These are phyloP conservation scores for Singerocomus rubriflavus DNA, from an alignment of 1,284 basidiomycete genomes.

Conservation along the genomic window DNA sequence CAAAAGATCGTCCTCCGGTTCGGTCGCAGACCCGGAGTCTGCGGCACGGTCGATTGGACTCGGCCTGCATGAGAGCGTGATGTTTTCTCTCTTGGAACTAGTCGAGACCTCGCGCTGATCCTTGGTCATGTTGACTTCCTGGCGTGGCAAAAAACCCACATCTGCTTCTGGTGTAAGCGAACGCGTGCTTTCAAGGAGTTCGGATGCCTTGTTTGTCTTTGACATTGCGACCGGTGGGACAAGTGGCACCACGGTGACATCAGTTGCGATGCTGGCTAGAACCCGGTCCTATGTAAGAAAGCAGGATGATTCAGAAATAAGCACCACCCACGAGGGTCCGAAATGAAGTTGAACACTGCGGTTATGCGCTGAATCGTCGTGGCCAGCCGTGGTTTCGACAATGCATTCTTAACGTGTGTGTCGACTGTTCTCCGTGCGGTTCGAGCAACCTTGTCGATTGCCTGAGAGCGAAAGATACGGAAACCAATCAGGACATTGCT, in stretches of 20 bases:
- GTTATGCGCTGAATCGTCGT: conserved; percentile 66
- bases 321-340: conserved; percentile 55
- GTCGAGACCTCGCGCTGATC: conserved; percentile 8
- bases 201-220: conserved; percentile 14
- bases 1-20: conserved; percentile 40
- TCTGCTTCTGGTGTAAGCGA: conserved; percentile 7
- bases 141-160: conserved; percentile 16
- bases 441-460: conserved; percentile 64
- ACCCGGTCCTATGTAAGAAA: conserved; percentile 13
- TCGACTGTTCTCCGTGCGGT: conserved; percentile 64
- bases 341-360: conserved; percentile 61
- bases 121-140: conserved; percentile 14
- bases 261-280: conserved; percentile 44
- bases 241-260: conserved; percentile 36
- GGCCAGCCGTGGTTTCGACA: conserved; percentile 62
- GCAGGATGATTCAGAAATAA: neutral
- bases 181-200: conserved; percentile 7
- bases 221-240: conserved; percentile 20
- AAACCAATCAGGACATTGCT: conserved; percentile 4
- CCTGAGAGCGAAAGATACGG: conserved; percentile 36
- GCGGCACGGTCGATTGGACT: conserved; percentile 21
- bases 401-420: conserved; percentile 64
- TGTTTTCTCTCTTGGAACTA: conserved; percentile 6
- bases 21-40: conserved; percentile 48
- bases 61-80: conserved; percentile 7